Percentiles rank a stretch among this genome's conserved stretches.
Evolutionary conservation across 768 basidiomycete genomes (phyloP).

Genomic region (Mycena venus): DNA sequence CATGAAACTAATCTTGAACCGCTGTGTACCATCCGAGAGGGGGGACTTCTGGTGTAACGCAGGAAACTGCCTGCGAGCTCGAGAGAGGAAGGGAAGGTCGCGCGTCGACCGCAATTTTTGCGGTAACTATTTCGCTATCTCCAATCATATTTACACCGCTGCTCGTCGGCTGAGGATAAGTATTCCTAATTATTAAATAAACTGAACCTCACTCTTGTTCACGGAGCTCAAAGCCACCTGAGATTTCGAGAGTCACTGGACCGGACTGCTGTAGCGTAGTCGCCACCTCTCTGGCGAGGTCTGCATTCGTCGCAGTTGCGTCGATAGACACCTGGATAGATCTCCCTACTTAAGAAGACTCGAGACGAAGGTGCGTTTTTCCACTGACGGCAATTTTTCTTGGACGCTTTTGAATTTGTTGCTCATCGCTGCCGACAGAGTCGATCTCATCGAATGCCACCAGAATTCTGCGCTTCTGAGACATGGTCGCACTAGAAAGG

Average conservation of each 20-base stretch:
- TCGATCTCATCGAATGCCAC: neutral
- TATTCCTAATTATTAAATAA: neutral
- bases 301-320: slow-evolving; percentile 23
- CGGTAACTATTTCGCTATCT: slow-evolving; percentile 33
- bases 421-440: neutral
- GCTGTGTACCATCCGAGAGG: too few relatives aligned
- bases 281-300: slow-evolving; percentile 37
- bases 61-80: neutral
- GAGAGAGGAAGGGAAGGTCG: neutral
- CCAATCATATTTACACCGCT: slow-evolving; percentile 26
- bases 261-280: slow-evolving; percentile 30
- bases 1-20: slow-evolving; percentile 35
- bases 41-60: too few relatives aligned
- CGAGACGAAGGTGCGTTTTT: neutral
- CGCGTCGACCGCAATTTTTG: neutral
- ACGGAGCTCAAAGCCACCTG: slow-evolving; percentile 41
- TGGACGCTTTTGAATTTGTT: neutral
- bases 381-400: neutral
- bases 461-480: neutral
- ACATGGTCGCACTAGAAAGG: neutral
- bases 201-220: slow-evolving; percentile 36
- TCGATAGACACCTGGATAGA: slow-evolving; percentile 26
- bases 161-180: neutral
- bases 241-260: slow-evolving; percentile 31
- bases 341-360: neutral